Evolutionary conservation across 371 early-diverging fungal genomes (phyloP).

Genomic region (Mortierella sp.): DNA sequence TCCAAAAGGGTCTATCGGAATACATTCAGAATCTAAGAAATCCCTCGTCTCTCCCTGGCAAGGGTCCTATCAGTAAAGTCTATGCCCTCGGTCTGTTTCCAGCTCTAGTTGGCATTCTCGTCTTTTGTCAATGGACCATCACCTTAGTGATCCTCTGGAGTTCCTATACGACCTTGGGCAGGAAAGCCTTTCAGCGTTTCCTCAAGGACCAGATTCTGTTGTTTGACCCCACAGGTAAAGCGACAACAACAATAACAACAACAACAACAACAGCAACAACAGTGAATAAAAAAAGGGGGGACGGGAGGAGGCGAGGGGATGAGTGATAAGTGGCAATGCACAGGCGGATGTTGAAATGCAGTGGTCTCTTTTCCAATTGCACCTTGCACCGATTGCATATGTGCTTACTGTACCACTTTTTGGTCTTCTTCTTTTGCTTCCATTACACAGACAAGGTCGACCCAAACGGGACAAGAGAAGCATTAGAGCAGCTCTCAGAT

Average conservation of each 20-base stretch:
- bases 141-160: constrained; percentile 19
- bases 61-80: constrained; percentile 10
- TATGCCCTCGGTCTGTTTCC: constrained; percentile 38
- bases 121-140: constrained; percentile 33
- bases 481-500: constrained; percentile 28
- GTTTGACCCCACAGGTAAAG: constrained; percentile 39
- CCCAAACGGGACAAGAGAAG: constrained; percentile 41
- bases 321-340: neutral
- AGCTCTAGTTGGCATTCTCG: constrained; percentile 17
- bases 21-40: constrained; percentile 19
- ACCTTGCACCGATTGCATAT: too few species aligned
- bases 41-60: constrained; percentile 40
- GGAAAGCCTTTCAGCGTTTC: constrained; percentile 27
- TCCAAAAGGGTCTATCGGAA: constrained; percentile 11
- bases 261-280: neutral
- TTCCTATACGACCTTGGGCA: constrained; percentile 28
- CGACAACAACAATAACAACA: neutral
- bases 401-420: too few species aligned
- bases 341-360: neutral
- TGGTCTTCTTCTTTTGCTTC: neutral
- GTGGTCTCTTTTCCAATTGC: neutral
- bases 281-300: neutral
- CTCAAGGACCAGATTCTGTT: constrained; percentile 38
- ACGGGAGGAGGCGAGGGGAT: too few species aligned
- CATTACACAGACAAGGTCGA: constrained; percentile 31